Evolutionary conservation across 495 filamentous ascomycete genomes (phyloP).

Genomic region (Aspergillus leporis): DNA sequence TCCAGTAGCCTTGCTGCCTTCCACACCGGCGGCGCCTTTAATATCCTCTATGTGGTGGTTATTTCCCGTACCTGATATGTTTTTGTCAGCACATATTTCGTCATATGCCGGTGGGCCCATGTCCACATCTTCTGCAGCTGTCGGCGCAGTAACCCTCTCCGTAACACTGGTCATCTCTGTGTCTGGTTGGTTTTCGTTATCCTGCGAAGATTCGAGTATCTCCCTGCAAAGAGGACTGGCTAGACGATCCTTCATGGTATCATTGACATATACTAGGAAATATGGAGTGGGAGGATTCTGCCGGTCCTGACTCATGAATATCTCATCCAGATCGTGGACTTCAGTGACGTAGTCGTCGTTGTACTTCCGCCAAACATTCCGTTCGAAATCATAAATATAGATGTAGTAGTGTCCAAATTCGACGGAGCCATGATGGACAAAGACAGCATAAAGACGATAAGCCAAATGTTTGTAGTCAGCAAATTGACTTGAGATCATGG

Average conservation of each 20-base stretch:
- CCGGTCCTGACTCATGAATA: constrained; percentile 64
- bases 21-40: constrained; percentile 4
- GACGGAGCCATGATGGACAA: constrained; percentile 77
- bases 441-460: constrained; percentile 88
- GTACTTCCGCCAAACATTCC: constrained; percentile 85
- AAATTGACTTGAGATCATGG: constrained; percentile 64
- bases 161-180: constrained; percentile 13
- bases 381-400: constrained; percentile 87
- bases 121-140: constrained; percentile 24
- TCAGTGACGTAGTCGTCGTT: constrained; percentile 83
- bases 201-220: constrained; percentile 27
- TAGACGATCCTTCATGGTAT: constrained; percentile 57
- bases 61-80: constrained; percentile 34
- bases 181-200: constrained; percentile 11
- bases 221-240: constrained; percentile 62
- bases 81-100: constrained; percentile 22
- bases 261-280: constrained; percentile 82
- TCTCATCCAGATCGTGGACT: constrained; percentile 58
- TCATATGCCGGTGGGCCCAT: constrained; percentile 36
- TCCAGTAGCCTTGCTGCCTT: constrained; percentile 9
- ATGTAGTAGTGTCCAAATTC: constrained; percentile 93
- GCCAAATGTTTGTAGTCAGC: constrained; percentile 53
- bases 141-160: constrained; percentile 23
- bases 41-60: constrained; percentile 14
- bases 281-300: constrained; percentile 75